phyloP scores from a whole-genome alignment of 305 asterid genomes.

The Solanum chacoense region DNA sequence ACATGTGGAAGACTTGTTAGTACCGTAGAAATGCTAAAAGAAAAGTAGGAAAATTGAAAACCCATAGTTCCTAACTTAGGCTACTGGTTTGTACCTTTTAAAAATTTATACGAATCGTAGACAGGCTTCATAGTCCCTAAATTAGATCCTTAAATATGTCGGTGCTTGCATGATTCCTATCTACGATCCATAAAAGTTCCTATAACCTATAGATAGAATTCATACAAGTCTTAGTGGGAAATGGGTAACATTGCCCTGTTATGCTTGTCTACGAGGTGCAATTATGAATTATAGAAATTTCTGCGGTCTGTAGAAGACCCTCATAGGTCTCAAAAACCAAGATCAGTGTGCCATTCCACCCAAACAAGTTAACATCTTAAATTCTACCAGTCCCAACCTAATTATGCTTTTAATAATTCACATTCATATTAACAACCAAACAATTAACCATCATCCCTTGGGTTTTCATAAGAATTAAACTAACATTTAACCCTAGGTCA shows the following conservation, averaged over 20 bases:
- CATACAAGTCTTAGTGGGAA: background rate
- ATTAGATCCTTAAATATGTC: background rate
- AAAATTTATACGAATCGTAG: background rate
- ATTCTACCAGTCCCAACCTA: background rate
- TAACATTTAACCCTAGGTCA: background rate
- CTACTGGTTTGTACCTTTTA: background rate
- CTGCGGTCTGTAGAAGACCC: background rate
- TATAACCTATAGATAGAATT: background rate
- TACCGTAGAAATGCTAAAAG: background rate
- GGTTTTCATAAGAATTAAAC: background rate
- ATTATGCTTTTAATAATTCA: background rate
- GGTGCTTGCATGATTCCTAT: background rate
- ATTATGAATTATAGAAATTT: background rate
- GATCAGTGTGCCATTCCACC: background rate
- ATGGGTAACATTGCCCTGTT: background rate
- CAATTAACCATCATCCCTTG: background rate
- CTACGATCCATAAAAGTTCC: background rate
- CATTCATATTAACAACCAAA: background rate
- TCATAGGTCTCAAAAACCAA: background rate
- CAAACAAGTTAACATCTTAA: background rate
- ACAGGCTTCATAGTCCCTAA: background rate
- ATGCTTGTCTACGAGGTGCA: background rate
- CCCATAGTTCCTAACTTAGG: background rate
- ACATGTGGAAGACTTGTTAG: background rate
- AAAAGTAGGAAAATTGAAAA: background rate